These are phyloP conservation scores for Tylopilus orsonianus DNA, from an alignment of 1,284 basidiomycete genomes.

Conservation along the genomic window DNA sequence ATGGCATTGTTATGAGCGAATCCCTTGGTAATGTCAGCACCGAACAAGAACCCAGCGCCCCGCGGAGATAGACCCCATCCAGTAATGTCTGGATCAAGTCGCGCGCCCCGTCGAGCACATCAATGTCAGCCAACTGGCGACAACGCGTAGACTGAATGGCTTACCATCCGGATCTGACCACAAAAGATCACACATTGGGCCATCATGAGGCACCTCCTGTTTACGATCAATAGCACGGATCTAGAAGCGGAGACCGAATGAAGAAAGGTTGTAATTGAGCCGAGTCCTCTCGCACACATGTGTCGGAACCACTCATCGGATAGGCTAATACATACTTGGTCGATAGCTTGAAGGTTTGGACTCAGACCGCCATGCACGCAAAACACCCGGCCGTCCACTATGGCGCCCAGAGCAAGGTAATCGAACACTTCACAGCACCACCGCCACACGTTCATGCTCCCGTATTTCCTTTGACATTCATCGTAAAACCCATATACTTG, in stretches of 20 bases:
- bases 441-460: conserved; percentile 93
- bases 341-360: conserved; percentile 80
- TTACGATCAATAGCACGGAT: conserved; percentile 95
- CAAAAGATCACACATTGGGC: conserved; percentile 96
- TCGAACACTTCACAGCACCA: conserved; percentile 99
- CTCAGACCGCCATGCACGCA: conserved; percentile 94
- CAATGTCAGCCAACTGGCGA: conserved; percentile 6
- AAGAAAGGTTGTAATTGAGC: conserved; percentile 26
- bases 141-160: conserved; percentile 9
- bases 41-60: conserved; percentile 95
- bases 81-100: conserved; percentile 66
- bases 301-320: conserved; percentile 25
- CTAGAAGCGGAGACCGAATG: conserved; percentile 43
- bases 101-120: conserved; percentile 2
- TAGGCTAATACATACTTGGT: conserved; percentile 64
- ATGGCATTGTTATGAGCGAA: conserved; percentile 93
- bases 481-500: conserved; percentile 99
- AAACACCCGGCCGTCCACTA: conserved; percentile 93
- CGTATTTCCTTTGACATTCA: conserved; percentile 97
- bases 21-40: conserved; percentile 85
- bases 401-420: conserved; percentile 90
- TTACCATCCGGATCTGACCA: conserved; percentile 98
- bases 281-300: conserved; percentile 17
- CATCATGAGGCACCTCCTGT: conserved; percentile 99
- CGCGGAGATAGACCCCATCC: conserved; percentile 98